Evolutionary conservation across 108 stramenopile species (phyloP).

Genomic region (Nitzschia inconspicua): DNA sequence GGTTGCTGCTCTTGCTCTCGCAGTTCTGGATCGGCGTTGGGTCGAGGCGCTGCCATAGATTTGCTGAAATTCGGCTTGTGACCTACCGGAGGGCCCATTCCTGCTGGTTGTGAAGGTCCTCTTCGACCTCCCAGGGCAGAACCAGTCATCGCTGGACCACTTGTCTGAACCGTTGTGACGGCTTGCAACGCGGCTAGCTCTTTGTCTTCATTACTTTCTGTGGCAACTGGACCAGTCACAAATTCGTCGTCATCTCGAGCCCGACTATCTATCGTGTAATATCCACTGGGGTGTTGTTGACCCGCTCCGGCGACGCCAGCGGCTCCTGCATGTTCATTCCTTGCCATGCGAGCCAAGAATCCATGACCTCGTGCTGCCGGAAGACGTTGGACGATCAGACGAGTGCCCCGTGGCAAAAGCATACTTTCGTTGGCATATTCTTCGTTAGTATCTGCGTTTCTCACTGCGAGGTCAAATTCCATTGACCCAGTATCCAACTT

Average conservation of each 20-base stretch:
- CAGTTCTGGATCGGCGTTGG: slow-evolving; percentile 82
- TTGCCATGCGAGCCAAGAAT: slow-evolving; percentile 67
- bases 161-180: slow-evolving; percentile 52
- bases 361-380: slow-evolving; percentile 70
- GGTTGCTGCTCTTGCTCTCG: slow-evolving; percentile 70
- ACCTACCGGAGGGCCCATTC: slow-evolving; percentile 12
- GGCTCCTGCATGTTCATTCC: slow-evolving; percentile 28
- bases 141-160: slow-evolving; percentile 33
- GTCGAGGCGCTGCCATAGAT: slow-evolving; percentile 9
- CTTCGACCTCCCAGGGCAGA: slow-evolving; percentile 8
- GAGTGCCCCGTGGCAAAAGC: slow-evolving; percentile 71
- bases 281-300: slow-evolving; percentile 40
- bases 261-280: slow-evolving; percentile 74
- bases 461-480: slow-evolving; percentile 79
- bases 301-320: slow-evolving; percentile 4
- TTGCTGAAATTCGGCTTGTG: slow-evolving; percentile 2
- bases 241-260: slow-evolving; percentile 69
- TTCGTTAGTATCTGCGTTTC: slow-evolving; percentile 73
- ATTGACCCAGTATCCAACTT: slow-evolving; percentile 60
- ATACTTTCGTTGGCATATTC: slow-evolving; percentile 73
- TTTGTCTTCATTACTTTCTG: slow-evolving; percentile 44
- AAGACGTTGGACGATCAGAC: slow-evolving; percentile 73
- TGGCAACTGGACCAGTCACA: slow-evolving; percentile 11
- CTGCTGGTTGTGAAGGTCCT: slow-evolving; percentile 8
- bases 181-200: slow-evolving; percentile 79